phyloP scores from a whole-genome alignment of 106 monocot genomes.

The Alisma plantagoaquatica region DNA sequence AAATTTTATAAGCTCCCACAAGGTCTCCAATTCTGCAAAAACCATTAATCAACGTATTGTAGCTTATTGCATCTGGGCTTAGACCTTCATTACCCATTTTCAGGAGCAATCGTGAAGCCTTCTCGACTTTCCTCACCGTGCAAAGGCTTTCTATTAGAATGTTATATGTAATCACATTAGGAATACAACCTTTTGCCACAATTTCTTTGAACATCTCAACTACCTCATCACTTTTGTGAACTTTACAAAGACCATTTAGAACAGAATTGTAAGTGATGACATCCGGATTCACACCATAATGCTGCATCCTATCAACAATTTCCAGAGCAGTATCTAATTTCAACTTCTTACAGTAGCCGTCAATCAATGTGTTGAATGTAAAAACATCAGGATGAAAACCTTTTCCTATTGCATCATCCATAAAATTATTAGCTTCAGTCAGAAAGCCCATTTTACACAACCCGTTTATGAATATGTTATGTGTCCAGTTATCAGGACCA shows the following conservation, averaged over 20 bases:
- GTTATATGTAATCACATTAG: constrained; percentile 83
- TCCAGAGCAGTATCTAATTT: constrained; percentile 64
- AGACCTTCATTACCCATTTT: constrained; percentile 61
- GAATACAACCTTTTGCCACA: constrained; percentile 52
- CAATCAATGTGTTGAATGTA: constrained; percentile 76
- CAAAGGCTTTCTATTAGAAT: constrained; percentile 82
- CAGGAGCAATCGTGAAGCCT: constrained; percentile 44
- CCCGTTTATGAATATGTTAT: constrained; percentile 73
- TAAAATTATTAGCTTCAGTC: constrained; percentile 49
- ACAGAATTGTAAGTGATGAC: constrained; percentile 76
- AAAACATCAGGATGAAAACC: constrained; percentile 76
- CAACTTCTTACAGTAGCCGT: constrained; percentile 73
- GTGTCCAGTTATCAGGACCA: constrained; percentile 67
- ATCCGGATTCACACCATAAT: constrained; percentile 57
- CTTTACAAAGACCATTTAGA: constrained; percentile 79
- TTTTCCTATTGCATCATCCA: constrained; percentile 60
- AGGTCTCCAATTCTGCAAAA: constrained; percentile 65
- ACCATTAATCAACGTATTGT: constrained; percentile 77
- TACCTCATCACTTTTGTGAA: constrained; percentile 54
- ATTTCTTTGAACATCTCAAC: constrained; percentile 69
- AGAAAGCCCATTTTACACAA: constrained; percentile 84
- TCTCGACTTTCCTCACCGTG: constrained; percentile 35
- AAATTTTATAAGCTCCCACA: constrained; percentile 48
- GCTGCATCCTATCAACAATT: constrained; percentile 80
- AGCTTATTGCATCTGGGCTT: constrained; percentile 62